Percentiles rank a stretch among this genome's conserved stretches.
These are phyloP conservation scores for Goniomonas avonlea DNA, from an alignment of 78 protist genomes.

Conservation along the genomic window DNA sequence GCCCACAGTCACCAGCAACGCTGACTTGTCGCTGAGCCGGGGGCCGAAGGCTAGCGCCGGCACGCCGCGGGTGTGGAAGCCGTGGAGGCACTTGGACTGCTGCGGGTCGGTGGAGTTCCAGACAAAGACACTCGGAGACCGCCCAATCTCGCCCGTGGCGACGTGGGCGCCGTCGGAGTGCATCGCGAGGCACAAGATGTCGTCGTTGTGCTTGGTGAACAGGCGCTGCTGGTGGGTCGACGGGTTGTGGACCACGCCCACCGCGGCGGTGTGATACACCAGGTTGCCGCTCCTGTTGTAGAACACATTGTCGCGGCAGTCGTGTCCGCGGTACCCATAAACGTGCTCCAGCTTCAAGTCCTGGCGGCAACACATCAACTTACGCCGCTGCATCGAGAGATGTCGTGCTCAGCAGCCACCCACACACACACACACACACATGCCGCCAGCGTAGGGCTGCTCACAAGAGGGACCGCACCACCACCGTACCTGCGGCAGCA, in stretches of 20 bases:
- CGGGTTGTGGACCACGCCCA: not conserved
- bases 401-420: not conserved
- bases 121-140: not conserved
- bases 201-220: slow-evolving; percentile 18
- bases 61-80: too few species aligned
- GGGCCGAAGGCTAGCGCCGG: too few species aligned
- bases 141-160: slow-evolving; percentile 29
- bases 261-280: slow-evolving; percentile 23
- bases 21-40: too few species aligned
- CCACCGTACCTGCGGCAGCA: too few species aligned
- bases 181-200: not conserved
- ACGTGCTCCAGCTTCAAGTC: slow-evolving; percentile 12
- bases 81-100: too few species aligned
- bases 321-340: slow-evolving; percentile 24
- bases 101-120: too few species aligned
- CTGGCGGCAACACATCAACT: not conserved
- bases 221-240: not conserved
- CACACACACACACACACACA: not conserved
- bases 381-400: not conserved
- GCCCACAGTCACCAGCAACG: slow-evolving; percentile 24
- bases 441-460: too few species aligned
- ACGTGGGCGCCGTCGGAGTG: not conserved
- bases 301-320: slow-evolving; percentile 16
- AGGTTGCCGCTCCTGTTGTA: not conserved
- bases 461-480: too few species aligned